phyloP scores from a whole-genome alignment of 1,139 yeast species.

The Pneumocystis murina region DNA sequence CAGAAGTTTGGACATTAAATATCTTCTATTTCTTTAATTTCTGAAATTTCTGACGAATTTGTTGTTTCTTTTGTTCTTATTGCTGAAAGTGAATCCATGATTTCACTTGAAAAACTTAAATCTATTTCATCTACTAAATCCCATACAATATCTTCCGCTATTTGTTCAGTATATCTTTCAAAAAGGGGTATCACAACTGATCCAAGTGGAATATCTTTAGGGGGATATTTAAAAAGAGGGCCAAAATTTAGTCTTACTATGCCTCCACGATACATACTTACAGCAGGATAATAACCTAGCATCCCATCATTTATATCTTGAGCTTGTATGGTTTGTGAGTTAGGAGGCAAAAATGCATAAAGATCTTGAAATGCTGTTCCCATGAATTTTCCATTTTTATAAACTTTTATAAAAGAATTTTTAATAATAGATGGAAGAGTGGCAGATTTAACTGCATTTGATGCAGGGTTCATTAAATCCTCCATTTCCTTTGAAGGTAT shows the following conservation, averaged over 20 bases:
- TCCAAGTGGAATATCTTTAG: conserved; percentile 20
- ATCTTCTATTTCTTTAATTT: conserved; percentile 1
- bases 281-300: conserved; percentile 81
- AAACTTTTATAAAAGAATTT: conserved; percentile 48
- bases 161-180: conserved; percentile 50
- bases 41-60: conserved; percentile 1
- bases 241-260: conserved; percentile 55
- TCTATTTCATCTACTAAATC: conserved; percentile 80
- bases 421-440: conserved; percentile 28
- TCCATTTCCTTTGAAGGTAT: conserved; percentile 63
- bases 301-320: conserved; percentile 31
- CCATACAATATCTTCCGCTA: conserved; percentile 70
- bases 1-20: background rate
- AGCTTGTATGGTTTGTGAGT: conserved; percentile 26
- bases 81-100: background rate
- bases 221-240: conserved; percentile 40
- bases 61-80: background rate
- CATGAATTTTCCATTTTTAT: conserved; percentile 55
- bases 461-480: conserved; percentile 48
- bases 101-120: conserved; percentile 31
- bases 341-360: conserved; percentile 67
- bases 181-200: conserved; percentile 34
- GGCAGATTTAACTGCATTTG: conserved; percentile 15
- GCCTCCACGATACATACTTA: conserved; percentile 73
- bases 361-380: conserved; percentile 56